Base-by-base conservation (phyloP, 2,329 filamentous ascomycete genomes). In the Fusarium acutatum region DNA sequence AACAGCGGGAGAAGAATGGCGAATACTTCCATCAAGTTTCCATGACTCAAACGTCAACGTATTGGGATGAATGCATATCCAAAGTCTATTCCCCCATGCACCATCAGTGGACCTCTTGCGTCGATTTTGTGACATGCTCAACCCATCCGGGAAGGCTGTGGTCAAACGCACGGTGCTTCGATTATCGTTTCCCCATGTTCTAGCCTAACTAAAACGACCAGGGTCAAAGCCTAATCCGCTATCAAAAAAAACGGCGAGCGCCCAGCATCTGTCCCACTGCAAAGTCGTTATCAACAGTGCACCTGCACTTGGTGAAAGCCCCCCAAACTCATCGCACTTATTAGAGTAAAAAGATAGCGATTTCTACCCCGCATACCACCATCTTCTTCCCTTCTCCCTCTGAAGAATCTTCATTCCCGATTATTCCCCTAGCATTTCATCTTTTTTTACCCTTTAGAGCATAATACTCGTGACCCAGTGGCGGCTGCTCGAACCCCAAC, bases 401-500 rank as follows among this genome's bases (percentile, higher is more conserved):
- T n/a, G 1, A 17, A 14, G 8, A 5, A 14, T 18, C 11, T 32
- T 52, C n/a, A 24, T 20, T 5, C 6, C n/a, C 11, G 26, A 28
- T 30, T n/a, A 22, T 44, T 26, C n/a, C n/a, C 38, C n/a, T 2
- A 7, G 8, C 7, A 34, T 18, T 34, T 30, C 30, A 7, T 46
- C 6, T 37, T 41, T 63, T 24, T 17, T 43, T 24, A 13, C 30
- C n/a, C 9, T 56, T 64, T n/a, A 22, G 7, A 40, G 64, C 7
- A 30, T 13, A 40, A 18, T 12, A 11, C 65, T 64, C 50, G 50
- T 69, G 65, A 65, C 65, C 59, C 13, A 41, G 28, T 24, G 37
- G 64, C 43, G 64, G 37, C 65, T 69, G 20, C 30, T 53, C 50
- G 52, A 59, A 50, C 65, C 50, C 65, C 40, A 18, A 60, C 17